Base-by-base conservation (phyloP, 805 yeast species). In the Zygosaccharomyces rouxii region DNA sequence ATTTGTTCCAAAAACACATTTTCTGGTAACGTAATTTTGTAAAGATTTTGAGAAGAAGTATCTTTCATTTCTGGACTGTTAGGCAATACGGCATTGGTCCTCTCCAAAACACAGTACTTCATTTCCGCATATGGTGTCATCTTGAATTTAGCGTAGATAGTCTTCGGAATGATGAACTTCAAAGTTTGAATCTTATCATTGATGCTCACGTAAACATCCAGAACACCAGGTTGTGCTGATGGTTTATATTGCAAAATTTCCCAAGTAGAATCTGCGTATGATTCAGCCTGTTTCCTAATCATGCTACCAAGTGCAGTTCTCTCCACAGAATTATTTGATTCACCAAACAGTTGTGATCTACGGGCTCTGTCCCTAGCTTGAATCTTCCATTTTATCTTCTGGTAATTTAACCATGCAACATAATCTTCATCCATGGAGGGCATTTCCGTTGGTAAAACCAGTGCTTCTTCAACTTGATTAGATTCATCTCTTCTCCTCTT, bases 361-460 rank as follows among this genome's bases (percentile, higher is more conserved):
- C 95, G 78, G 46, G 75, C 77, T 56, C 89, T 76, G 51, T 84
- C 85, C 52, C 79, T 78, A n/a, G 78, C 76, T 63, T 89, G 95
- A 10, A 80, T 71, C 42, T 71, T 78, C 99, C 99, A 94, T 61
- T 87, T 87, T n/a, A 81, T 76, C 65, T 92, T 89, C 66, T 86
- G 92, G 59, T 86, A 86, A 26, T 70, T 68, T 50, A 94, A 71
- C 71, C 85, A 86, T 0, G 77, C 84, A 14, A 64, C 76, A 66
- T 86, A 86, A 57, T 86, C 89, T 11, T 72, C 82, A 0, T 72
- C 68, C 66, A 85, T 83, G 5, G 81, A 75, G 0, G 95, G 95
- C 63, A 37, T 71, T 72, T 22, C 60, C 42, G 57, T 72, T 74
- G 63, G 78, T 73, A 47, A 51, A 35, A 69, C 68, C 16, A 70